Evolutionary conservation across 2,329 filamentous ascomycete genomes (phyloP).

Genomic region (Tympanopsis confertula): DNA sequence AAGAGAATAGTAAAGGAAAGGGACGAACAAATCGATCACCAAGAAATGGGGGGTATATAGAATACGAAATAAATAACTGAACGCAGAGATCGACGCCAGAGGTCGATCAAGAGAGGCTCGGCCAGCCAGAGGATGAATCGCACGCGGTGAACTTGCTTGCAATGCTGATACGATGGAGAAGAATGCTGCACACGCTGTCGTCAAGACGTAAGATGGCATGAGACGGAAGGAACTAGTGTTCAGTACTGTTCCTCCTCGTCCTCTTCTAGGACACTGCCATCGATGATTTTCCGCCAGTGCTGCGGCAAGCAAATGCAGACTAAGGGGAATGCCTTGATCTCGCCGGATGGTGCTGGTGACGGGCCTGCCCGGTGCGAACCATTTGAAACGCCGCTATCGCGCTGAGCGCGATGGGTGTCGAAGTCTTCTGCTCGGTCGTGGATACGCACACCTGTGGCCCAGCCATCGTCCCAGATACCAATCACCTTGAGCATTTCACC

Average conservation of each 20-base stretch:
- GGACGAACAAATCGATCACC: too few relatives aligned
- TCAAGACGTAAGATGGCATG: too few relatives aligned
- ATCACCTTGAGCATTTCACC: slow-evolving; percentile 98
- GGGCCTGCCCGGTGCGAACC: slow-evolving; percentile 50
- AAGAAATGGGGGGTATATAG: too few relatives aligned
- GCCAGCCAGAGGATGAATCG: too few relatives aligned
- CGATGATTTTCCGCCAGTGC: slow-evolving; percentile 94
- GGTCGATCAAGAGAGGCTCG: too few relatives aligned
- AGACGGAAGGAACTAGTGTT: too few relatives aligned
- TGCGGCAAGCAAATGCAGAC: slow-evolving; percentile 92
- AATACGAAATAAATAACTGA: too few relatives aligned
- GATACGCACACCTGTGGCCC: slow-evolving; percentile 85
- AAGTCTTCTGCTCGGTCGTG: slow-evolving; percentile 80
- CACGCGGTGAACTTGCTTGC: too few relatives aligned
- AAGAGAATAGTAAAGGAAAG: too few relatives aligned
- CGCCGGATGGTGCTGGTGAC: slow-evolving; percentile 58
- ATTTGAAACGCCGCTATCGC: slow-evolving; percentile 88
- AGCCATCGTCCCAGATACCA: slow-evolving; percentile 98
- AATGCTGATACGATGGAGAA: not conserved
- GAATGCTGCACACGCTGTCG: not conserved
- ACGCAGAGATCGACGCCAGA: too few relatives aligned
- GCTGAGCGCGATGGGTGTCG: slow-evolving; percentile 67
- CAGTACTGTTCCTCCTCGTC: too few relatives aligned
- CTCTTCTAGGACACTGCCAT: slow-evolving; percentile 68
- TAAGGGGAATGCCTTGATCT: slow-evolving; percentile 95